Evolutionary conservation across 805 yeast genomes (phyloP).

Genomic region (Isabelozyma pseudorhagii): DNA sequence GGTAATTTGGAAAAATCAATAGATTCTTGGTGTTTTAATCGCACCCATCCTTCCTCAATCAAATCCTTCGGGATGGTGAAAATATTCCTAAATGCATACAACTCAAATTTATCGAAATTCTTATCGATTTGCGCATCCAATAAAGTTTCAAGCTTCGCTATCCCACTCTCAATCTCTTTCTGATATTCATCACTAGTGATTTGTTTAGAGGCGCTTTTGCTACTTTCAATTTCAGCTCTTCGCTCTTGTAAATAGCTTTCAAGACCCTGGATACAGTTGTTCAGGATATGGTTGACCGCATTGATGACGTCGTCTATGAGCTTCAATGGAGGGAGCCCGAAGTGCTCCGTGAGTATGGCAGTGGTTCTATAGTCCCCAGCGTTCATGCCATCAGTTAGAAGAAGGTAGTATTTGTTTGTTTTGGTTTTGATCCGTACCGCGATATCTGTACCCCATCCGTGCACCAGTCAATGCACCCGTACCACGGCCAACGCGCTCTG

Average conservation of each 20-base stretch:
- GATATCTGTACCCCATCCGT: not conserved
- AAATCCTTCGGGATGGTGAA: conserved; percentile 66
- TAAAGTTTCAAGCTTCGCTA: conserved; percentile 74
- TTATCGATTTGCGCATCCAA: conserved; percentile 73
- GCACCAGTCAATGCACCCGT: not conserved
- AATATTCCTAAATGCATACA: conserved; percentile 76
- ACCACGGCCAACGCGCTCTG: no score
- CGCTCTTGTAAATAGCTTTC: conserved; percentile 56
- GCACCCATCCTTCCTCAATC: conserved; percentile 61
- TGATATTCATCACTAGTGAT: conserved; percentile 20
- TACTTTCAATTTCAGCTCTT: conserved; percentile 20
- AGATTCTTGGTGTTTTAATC: conserved; percentile 65
- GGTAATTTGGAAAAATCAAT: conserved; percentile 24
- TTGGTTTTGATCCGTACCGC: not conserved
- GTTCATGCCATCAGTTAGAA: not conserved
- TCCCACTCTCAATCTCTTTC: conserved; percentile 66
- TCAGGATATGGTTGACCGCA: conserved; percentile 80
- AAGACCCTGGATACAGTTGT: conserved; percentile 76
- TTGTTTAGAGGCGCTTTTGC: conserved; percentile 5
- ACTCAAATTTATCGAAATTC: conserved; percentile 82
- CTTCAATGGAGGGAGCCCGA: conserved; percentile 80
- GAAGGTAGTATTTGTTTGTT: not conserved
- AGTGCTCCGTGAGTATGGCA: conserved; percentile 71
- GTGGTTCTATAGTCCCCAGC: conserved; percentile 25
- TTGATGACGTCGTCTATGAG: conserved; percentile 85